A percentile compares a stretch with the other conserved stretches of the same genome.
phyloP scores from a whole-genome alignment of 345 rosid genomes.

The Populus nigra region DNA sequence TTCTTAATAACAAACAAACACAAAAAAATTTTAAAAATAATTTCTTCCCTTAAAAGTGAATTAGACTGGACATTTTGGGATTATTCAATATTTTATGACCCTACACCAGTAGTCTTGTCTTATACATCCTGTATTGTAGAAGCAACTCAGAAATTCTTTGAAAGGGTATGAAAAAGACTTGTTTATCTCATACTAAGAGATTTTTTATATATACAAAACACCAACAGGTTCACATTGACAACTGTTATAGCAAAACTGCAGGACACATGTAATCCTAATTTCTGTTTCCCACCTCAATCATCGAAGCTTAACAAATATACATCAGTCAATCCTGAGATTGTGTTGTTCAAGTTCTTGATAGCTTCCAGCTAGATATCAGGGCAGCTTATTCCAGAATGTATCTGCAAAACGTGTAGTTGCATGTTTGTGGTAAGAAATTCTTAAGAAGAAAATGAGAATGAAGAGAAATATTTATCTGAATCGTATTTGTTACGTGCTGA shows the following conservation, averaged over 20 bases:
- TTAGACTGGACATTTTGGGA: background rate
- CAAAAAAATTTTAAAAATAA: too few relatives aligned
- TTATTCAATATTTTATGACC: background rate
- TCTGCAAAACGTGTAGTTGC: slow-evolving; percentile 8
- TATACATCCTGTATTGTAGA: too few relatives aligned
- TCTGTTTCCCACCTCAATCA: background rate
- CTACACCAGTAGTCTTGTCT: background rate
- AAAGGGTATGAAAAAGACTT: background rate
- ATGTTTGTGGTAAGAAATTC: background rate
- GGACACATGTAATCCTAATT: background rate
- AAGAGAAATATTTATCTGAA: background rate
- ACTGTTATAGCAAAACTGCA: too few relatives aligned
- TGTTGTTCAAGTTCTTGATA: background rate
- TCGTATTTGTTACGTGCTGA: background rate
- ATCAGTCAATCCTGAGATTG: background rate
- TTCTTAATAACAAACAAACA: too few relatives aligned
- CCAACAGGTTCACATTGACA: too few relatives aligned
- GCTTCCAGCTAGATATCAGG: background rate
- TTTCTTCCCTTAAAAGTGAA: too few relatives aligned
- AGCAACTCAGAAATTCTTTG: background rate
- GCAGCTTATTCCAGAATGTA: background rate
- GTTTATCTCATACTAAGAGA: background rate
- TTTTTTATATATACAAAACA: too few relatives aligned
- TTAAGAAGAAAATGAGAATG: background rate
- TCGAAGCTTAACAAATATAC: background rate